These are phyloP conservation scores for Saturnispora hagleri DNA, from an alignment of 805 yeast species.

Conservation along the genomic window DNA sequence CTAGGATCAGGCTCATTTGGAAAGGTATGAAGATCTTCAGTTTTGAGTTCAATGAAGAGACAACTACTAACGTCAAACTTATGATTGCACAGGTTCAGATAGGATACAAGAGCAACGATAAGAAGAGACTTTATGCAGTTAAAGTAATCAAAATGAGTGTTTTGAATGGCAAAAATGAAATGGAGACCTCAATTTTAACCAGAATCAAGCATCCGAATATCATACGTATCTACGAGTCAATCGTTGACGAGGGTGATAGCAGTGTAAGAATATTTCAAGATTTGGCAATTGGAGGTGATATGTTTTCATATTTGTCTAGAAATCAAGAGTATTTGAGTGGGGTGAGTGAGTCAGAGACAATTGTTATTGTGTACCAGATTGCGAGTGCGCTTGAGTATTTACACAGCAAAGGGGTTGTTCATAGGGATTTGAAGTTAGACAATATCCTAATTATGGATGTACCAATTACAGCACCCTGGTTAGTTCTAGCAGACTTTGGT, in stretches of 20 bases:
- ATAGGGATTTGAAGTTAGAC: slow-evolving; percentile 59
- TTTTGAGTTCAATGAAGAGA: neutral
- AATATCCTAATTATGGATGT: slow-evolving; percentile 51
- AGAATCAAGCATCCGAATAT: slow-evolving; percentile 84
- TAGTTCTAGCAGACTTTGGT: slow-evolving; percentile 66
- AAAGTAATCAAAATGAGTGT: slow-evolving; percentile 26
- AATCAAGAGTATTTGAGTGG: slow-evolving; percentile 36
- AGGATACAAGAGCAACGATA: slow-evolving; percentile 21
- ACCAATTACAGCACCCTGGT: slow-evolving; percentile 42
- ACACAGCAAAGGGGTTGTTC: slow-evolving; percentile 47
- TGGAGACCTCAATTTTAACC: slow-evolving; percentile 44
- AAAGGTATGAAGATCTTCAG: slow-evolving; percentile 28
- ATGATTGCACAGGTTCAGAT: slow-evolving; percentile 24
- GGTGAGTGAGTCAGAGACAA: slow-evolving; percentile 45
- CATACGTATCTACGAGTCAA: slow-evolving; percentile 64
- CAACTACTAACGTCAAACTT: slow-evolving; percentile 5
- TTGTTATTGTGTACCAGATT: slow-evolving; percentile 47
- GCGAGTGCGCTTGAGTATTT: slow-evolving; percentile 47
- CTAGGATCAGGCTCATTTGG: slow-evolving; percentile 56
- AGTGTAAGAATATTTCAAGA: slow-evolving; percentile 87
- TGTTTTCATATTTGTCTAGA: slow-evolving; percentile 79
- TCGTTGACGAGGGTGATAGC: slow-evolving; percentile 65
- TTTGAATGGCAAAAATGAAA: slow-evolving; percentile 24
- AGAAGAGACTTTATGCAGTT: slow-evolving; percentile 36
- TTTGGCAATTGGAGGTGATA: slow-evolving; percentile 93